Conservation (phyloP, 2,329 filamentous ascomycete genomes). For the Didymella arachidicola region DNA sequence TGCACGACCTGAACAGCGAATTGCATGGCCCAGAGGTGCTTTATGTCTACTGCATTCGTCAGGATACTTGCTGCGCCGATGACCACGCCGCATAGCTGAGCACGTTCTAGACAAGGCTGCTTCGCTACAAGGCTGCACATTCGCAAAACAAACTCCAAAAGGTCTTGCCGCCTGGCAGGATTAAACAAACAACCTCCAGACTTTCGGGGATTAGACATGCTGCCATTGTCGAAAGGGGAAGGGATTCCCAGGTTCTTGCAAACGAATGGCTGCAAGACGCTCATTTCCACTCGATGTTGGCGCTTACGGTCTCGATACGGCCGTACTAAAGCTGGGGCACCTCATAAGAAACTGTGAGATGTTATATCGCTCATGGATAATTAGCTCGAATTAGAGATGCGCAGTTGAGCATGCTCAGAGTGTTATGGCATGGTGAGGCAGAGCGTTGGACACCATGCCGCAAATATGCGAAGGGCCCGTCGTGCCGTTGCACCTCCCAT, state of each 20-base stretch:
- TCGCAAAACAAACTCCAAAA: neutral
- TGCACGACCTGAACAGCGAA: constrained; percentile 2
- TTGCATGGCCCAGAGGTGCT: neutral
- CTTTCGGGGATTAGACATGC: neutral
- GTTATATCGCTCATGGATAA: neutral
- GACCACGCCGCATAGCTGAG: neutral
- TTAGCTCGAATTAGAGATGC: neutral
- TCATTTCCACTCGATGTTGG: constrained; percentile 11
- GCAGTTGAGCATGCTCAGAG: neutral
- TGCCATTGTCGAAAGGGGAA: neutral
- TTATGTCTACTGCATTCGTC: neutral
- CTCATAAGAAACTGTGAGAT: neutral
- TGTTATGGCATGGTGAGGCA: constrained; percentile 7
- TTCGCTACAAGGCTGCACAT: constrained; percentile 1
- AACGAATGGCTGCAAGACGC: constrained; percentile 5
- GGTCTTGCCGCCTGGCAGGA: constrained; percentile 1
- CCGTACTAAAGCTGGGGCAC: neutral
- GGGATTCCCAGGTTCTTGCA: constrained; percentile 2
- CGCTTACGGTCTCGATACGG: constrained; percentile 3
- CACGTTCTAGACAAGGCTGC: neutral
- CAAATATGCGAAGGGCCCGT: neutral
- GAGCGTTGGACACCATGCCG: neutral
- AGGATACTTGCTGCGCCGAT: constrained; percentile 8
- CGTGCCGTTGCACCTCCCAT: neutral
- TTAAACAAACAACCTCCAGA: constrained; percentile 16